Evolutionary conservation across 306 rosid genomes (phyloP), one percentile per base, ranked within the genome.

Genomic region (Delonix regia): DNA sequence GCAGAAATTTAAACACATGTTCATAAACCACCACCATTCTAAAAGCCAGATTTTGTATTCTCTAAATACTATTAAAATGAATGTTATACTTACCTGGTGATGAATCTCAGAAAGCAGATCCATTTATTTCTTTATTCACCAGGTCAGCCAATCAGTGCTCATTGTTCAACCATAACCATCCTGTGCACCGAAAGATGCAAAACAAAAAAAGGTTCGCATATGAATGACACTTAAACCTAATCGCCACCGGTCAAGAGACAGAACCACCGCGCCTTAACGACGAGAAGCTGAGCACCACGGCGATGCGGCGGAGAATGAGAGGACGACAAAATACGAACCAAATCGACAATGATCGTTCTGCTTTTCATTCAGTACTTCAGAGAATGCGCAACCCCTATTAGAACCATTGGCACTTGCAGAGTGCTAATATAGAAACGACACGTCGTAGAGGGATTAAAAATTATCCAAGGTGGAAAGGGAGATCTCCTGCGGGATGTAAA

Each of bases 361-460:
- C 25, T 42, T 2, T 2, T 47, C 52, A 3, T n/a, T n/a, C n/a
- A n/a, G n/a, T n/a, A n/a, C n/a, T n/a, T n/a, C n/a, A n/a, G n/a
- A n/a, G n/a, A n/a, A n/a, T n/a, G n/a, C n/a, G n/a, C n/a, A n/a
- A n/a, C n/a, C n/a, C n/a, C n/a, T n/a, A n/a, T n/a, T n/a, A n/a
- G n/a, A n/a, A n/a, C n/a, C n/a, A n/a, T n/a, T n/a, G n/a, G n/a
- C n/a, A n/a, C n/a, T n/a, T n/a, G n/a, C n/a, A n/a, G n/a, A n/a
- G n/a, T n/a, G n/a, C n/a, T n/a, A n/a, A n/a, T 30, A 10, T 11
- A 44, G 14, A 66, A 78, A 73, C 52, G 10, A 70, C 70, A 41
- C 74, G 81, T 49, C 64, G 57, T 60, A 3, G 86, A 79, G 83
- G 79, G 83, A 79, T 83, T 74, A 78, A 44, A 83, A 83, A 83